Evolutionary conservation across 2,329 filamentous ascomycete species (phyloP).

Genomic region (Remersonia thermophila): DNA sequence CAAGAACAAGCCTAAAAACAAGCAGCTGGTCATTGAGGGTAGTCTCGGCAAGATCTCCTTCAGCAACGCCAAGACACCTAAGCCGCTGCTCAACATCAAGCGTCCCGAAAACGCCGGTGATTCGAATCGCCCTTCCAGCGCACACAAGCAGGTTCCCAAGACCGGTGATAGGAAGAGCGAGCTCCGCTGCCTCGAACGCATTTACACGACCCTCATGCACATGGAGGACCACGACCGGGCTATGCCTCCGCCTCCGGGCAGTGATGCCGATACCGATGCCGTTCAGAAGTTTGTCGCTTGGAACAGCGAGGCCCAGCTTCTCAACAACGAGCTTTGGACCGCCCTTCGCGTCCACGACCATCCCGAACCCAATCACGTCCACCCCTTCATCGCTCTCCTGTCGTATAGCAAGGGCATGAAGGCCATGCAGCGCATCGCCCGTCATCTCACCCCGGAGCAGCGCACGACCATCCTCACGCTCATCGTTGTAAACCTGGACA

Average conservation of each 20-base stretch:
- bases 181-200: slow-evolving; percentile 73
- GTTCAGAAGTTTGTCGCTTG: slow-evolving; percentile 69
- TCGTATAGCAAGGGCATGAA: slow-evolving; percentile 95
- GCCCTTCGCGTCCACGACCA: slow-evolving; percentile 88
- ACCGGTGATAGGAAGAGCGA: slow-evolving; percentile 71
- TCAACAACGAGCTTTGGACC: slow-evolving; percentile 73
- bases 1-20: slow-evolving; percentile 95
- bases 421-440: slow-evolving; percentile 86
- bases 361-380: slow-evolving; percentile 42
- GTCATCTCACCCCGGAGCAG: slow-evolving; percentile 83
- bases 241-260: slow-evolving; percentile 52
- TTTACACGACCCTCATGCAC: slow-evolving; percentile 81
- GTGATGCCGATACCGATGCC: slow-evolving; percentile 52
- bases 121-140: slow-evolving; percentile 37
- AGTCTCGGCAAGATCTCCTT: slow-evolving; percentile 97
- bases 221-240: slow-evolving; percentile 86
- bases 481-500: slow-evolving; percentile 86
- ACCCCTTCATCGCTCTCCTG: slow-evolving; percentile 93
- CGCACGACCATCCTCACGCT: slow-evolving; percentile 92
- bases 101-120: slow-evolving; percentile 59
- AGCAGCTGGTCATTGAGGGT: slow-evolving; percentile 89
- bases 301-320: slow-evolving; percentile 54
- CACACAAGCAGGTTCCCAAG: slow-evolving; percentile 29
- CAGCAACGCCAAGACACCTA: slow-evolving; percentile 95
- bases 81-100: slow-evolving; percentile 91